Conservation (phyloP, 768 basidiomycete genomes). For the Pulveroboletus ravenelii region DNA sequence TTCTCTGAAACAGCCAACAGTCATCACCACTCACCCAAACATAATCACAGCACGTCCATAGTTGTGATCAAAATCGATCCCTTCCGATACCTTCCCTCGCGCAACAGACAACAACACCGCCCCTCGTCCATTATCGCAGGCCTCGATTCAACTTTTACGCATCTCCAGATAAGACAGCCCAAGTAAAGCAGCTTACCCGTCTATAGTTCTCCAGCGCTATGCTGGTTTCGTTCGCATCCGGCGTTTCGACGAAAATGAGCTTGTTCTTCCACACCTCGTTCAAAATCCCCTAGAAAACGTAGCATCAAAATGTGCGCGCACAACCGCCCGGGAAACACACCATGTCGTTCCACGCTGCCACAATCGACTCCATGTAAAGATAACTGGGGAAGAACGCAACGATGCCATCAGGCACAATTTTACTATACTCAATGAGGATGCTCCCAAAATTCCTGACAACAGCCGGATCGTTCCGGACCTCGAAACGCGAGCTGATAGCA, state of each 20-base stretch:
- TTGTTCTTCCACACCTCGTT: conserved; percentile 99
- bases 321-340: conserved; percentile 41
- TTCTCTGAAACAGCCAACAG: background rate
- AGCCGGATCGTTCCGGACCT: conserved; percentile 97
- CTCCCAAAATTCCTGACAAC: conserved; percentile 99
- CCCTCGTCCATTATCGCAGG: conserved; percentile 97
- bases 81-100: conserved; percentile 98
- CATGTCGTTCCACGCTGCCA: conserved; percentile 99
- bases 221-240: conserved; percentile 97
- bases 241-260: conserved; percentile 98
- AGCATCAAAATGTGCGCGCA: background rate
- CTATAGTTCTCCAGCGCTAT: conserved; percentile 97
- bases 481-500: conserved; percentile 96
- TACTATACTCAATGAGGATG: conserved; percentile 96
- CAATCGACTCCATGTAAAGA: conserved; percentile 99
- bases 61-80: conserved; percentile 99
- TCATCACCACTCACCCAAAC: conserved; percentile 71
- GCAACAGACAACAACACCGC: conserved; percentile 96
- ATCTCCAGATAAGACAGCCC: background rate
- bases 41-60: conserved; percentile 98
- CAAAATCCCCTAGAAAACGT: conserved; percentile 73
- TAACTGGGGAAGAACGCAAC: conserved; percentile 99
- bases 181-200: conserved; percentile 50
- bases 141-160: conserved; percentile 41
- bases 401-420: conserved; percentile 96